Evolutionary conservation across 83 land plant species (phyloP).

Genomic region (Picea abies): DNA sequence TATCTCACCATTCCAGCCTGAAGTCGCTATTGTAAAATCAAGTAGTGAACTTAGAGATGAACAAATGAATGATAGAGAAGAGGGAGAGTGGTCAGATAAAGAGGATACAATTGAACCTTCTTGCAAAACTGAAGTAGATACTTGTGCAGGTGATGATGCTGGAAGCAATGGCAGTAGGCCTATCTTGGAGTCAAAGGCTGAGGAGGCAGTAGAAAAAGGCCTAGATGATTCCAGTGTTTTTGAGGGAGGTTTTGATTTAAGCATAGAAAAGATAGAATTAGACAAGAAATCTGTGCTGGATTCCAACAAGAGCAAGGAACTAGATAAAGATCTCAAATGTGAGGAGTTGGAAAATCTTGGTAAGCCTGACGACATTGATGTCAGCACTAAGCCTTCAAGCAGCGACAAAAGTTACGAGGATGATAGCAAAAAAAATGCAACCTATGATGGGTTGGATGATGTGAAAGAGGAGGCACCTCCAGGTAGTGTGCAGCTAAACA

Average conservation of each 20-base stretch:
- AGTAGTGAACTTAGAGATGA: not conserved
- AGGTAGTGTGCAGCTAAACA: slow-evolving; percentile 23
- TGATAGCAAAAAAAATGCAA: not conserved
- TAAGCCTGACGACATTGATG: not conserved
- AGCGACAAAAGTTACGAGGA: not conserved
- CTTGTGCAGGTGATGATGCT: not conserved
- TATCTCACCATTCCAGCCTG: not conserved
- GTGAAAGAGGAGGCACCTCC: slow-evolving; percentile 25
- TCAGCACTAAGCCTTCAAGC: not conserved
- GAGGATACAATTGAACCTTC: slow-evolving; percentile 25
- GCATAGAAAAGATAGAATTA: not conserved
- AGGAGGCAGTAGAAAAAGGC: not conserved
- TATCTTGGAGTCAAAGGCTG: not conserved
- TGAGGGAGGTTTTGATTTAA: not conserved
- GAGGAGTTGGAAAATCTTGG: not conserved
- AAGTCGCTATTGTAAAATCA: not conserved
- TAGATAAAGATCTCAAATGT: not conserved
- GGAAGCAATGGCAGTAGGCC: not conserved
- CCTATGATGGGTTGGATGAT: slow-evolving; percentile 11
- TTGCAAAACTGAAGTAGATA: not conserved
- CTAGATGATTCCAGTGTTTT: not conserved
- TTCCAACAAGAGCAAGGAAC: not conserved
- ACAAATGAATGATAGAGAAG: slow-evolving; percentile 56
- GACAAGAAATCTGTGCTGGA: not conserved
- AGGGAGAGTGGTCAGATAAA: slow-evolving; percentile 79